Base-by-base conservation (phyloP, 192 early-diverging fungal species). In the Spizellomyces punctatus region DNA sequence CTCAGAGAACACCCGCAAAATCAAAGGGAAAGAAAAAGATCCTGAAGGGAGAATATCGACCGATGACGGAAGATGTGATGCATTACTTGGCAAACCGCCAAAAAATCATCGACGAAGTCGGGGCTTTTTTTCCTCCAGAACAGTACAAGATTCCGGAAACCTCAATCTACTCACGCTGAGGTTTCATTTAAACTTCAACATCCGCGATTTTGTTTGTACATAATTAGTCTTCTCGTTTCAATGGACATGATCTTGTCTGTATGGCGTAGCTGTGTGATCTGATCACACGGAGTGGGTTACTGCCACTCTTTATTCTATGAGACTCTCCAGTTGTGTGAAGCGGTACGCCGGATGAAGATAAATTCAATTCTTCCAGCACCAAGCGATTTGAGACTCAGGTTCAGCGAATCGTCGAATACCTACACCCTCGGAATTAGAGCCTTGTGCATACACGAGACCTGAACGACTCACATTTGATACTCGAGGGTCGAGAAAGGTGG, bases 401-500 rank as follows among this genome's bases (percentile, higher is more conserved):
- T 36, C 62, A 78, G 10, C 71, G 56, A 56, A 78, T 60, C 14
- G 66, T 78, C 47, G 76, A 78, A 62, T 75, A 75, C 74, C 74
- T 75, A 41, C 0, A 36, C 0, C 1, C 27, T 36, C 27, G 3
- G 27, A 0, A 36, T 36, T 36, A 36, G 27, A 36, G 27, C 27
- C 27, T 36, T 36, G 27, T 36, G 27, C 27, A 2, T 3, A 36
- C 27, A 36, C 27, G 27, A 36, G 27, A 3, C 27, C 27, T 36
- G 27, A 36, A 36, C 0, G 7, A 41, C 70, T 58, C 78, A 77
- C 69, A 80, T 80, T 58, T 79, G 50, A 74, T 81, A 88, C 58
- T 83, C 85, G 4, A 66, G 62, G 16, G 79, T 73, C 9, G 69
- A 76, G 59, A 87, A 88, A 8, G 86, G 85, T 22, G 62, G 62